A percentile compares a stretch with the other conserved stretches of the same genome.
These are phyloP conservation scores for Cercospora sp. DNA, from an alignment of 2,329 filamentous ascomycete species.

Conservation along the genomic window DNA sequence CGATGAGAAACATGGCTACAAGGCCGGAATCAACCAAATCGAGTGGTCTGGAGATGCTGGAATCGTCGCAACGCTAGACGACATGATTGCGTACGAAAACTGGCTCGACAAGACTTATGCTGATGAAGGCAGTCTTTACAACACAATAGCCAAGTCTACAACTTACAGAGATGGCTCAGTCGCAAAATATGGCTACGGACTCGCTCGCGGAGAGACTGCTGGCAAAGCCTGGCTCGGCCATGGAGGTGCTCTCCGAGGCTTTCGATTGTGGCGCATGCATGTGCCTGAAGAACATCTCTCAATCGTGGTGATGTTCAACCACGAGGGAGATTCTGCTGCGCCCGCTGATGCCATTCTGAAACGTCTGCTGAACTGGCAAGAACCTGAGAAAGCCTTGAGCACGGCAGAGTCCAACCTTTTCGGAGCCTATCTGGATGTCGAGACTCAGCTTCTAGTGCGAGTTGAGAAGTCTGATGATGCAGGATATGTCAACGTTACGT, in stretches of 20 bases:
- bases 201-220: conserved; percentile 34
- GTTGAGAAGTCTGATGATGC: conserved; percentile 27
- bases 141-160: conserved; percentile 32
- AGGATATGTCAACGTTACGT: conserved; percentile 23
- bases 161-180: conserved; percentile 40
- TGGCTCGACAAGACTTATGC: conserved; percentile 40
- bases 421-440: conserved; percentile 44
- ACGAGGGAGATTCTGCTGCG: conserved; percentile 37
- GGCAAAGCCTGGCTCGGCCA: conserved; percentile 41
- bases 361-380: conserved; percentile 31
- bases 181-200: conserved; percentile 44
- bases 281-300: conserved; percentile 40
- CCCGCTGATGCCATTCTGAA: conserved; percentile 39
- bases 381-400: conserved; percentile 20
- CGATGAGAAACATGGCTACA: conserved; percentile 41
- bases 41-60: conserved; percentile 52
- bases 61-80: conserved; percentile 46
- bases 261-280: conserved; percentile 42
- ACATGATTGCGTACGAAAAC: conserved; percentile 51
- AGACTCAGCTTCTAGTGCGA: conserved; percentile 39
- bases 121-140: conserved; percentile 41
- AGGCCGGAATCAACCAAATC: conserved; percentile 44
- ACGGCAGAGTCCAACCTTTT: conserved; percentile 31
- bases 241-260: conserved; percentile 47
- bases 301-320: conserved; percentile 46